These are phyloP conservation scores for Pyrenula massariospora DNA, from an alignment of 495 filamentous ascomycete species.

Conservation along the genomic window DNA sequence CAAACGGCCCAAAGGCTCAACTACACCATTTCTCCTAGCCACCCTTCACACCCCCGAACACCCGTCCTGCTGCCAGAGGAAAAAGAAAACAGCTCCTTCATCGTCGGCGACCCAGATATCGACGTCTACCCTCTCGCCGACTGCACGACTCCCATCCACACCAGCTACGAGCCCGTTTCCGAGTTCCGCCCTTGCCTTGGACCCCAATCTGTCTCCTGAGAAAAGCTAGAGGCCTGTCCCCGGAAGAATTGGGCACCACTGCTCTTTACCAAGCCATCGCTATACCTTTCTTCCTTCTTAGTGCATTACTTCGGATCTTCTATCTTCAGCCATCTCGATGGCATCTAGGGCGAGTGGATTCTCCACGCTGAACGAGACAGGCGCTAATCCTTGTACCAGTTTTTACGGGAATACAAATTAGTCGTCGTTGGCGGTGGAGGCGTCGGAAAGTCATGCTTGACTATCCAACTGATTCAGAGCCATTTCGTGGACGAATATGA, in stretches of 20 bases:
- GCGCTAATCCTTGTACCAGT: conserved; percentile 35
- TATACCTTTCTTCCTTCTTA: neutral
- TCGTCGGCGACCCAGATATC: too few relatives aligned
- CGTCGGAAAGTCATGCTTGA: conserved; percentile 98
- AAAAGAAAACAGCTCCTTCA: too few relatives aligned
- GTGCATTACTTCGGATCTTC: neutral
- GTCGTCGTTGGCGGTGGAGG: conserved; percentile 97
- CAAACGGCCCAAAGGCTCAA: neutral
- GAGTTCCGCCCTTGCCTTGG: neutral
- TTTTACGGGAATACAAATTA: conserved; percentile 96
- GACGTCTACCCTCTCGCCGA: too few relatives aligned
- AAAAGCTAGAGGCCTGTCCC: neutral
- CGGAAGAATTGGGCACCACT: neutral
- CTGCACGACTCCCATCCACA: neutral
- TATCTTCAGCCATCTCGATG: neutral
- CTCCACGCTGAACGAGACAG: neutral
- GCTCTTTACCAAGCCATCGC: neutral
- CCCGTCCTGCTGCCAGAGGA: too few relatives aligned
- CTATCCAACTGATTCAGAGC: conserved; percentile 96
- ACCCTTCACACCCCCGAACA: too few relatives aligned
- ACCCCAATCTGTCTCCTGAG: neutral
- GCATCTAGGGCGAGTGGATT: neutral
- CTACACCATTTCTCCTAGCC: too few relatives aligned
- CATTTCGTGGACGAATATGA: conserved; percentile 99
- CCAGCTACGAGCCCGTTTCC: too few relatives aligned